These are phyloP conservation scores for Trichoderma sp. DNA, from an alignment of 2,329 filamentous ascomycete species.

Conservation along the genomic window DNA sequence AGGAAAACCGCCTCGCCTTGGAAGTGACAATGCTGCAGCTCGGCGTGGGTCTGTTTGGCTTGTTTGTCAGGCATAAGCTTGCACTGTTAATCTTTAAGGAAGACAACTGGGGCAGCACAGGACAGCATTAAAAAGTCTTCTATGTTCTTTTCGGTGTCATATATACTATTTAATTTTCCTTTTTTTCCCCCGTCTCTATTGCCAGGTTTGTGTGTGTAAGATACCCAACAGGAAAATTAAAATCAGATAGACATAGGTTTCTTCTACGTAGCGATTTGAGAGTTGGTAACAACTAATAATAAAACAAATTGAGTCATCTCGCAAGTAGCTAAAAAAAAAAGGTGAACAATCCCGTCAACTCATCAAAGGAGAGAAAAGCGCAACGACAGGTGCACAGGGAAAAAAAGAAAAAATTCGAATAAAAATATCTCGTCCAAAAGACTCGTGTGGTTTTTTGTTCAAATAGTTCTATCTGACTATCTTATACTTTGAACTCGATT, in stretches of 20 bases:
- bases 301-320: background rate
- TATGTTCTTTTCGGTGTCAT: background rate
- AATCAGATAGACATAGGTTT: background rate
- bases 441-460: background rate
- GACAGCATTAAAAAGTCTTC: slow-evolving; percentile 29
- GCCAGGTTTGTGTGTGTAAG: background rate
- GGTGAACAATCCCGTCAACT: fast-evolving
- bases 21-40: slow-evolving; percentile 81
- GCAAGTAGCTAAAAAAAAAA: background rate
- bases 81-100: slow-evolving; percentile 86
- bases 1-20: slow-evolving; percentile 79
- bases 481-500: background rate
- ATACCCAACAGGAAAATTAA: background rate
- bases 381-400: background rate
- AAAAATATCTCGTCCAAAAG: background rate
- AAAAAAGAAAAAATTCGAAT: background rate
- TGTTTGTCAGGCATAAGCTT: slow-evolving; percentile 83
- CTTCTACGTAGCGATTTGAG: too few relatives aligned
- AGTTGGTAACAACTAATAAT: background rate
- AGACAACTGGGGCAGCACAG: slow-evolving; percentile 69
- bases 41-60: slow-evolving; percentile 72
- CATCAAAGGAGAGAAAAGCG: background rate
- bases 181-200: background rate
- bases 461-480: slow-evolving; percentile 8
- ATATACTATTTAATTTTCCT: background rate